Conservation (phyloP, 2,329 filamentous ascomycete species). For the Acrodontium crateriforme region DNA sequence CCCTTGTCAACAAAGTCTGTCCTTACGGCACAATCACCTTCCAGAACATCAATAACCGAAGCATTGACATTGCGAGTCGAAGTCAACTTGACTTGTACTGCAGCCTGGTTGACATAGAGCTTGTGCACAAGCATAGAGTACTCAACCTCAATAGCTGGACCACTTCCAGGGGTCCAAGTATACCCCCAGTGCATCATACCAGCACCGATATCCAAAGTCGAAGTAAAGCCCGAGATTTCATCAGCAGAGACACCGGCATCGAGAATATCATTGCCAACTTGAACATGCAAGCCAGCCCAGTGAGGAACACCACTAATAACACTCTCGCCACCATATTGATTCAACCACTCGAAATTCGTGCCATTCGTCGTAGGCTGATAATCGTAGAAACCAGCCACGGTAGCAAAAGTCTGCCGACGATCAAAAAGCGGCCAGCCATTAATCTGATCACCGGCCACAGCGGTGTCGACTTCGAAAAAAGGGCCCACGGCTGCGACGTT, state of each 20-base stretch:
- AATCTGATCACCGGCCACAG: conserved; percentile 40
- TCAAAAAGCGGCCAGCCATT: conserved; percentile 54
- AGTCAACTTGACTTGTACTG: conserved; percentile 46
- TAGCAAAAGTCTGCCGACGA: conserved; percentile 50
- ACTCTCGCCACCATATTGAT: conserved; percentile 56
- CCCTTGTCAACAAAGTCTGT: conserved; percentile 45
- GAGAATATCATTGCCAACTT: conserved; percentile 40
- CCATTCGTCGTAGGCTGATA: conserved; percentile 43
- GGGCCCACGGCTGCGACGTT: conserved; percentile 49
- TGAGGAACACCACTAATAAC: conserved; percentile 60
- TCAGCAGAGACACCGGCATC: conserved; percentile 45
- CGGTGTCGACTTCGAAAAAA: conserved; percentile 46
- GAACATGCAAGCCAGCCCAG: conserved; percentile 47
- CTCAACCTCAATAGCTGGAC: conserved; percentile 41
- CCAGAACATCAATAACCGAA: conserved; percentile 51
- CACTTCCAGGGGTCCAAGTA: conserved; percentile 45
- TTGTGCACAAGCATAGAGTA: conserved; percentile 56
- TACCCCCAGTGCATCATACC: conserved; percentile 52
- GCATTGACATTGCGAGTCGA: conserved; percentile 39
- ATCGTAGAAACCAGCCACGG: conserved; percentile 54
- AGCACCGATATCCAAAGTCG: conserved; percentile 48
- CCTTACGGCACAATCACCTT: conserved; percentile 54
- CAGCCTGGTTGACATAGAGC: conserved; percentile 46
- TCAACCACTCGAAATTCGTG: conserved; percentile 54
- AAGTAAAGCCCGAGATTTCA: conserved; percentile 47